Conservation (phyloP, 2,329 filamentous ascomycete species). For the Macrophomina phaseolina region DNA sequence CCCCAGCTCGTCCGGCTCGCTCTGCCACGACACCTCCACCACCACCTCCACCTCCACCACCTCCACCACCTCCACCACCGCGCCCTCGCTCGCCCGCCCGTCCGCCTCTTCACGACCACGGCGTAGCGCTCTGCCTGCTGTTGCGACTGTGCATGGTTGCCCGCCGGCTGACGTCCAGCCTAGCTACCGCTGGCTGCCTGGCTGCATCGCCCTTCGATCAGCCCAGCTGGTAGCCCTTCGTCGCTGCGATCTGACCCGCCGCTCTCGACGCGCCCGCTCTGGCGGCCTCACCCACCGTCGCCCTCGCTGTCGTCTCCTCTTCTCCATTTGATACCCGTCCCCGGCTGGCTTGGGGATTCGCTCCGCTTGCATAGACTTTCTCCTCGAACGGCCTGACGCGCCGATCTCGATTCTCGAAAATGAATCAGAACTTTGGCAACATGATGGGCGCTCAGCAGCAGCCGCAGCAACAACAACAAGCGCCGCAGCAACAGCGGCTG, state of each 20-base stretch:
- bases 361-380: slow-evolving; percentile 6
- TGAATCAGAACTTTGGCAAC: slow-evolving; percentile 24
- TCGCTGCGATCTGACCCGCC: not conserved
- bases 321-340: slow-evolving; percentile 7
- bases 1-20: not conserved
- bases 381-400: not conserved
- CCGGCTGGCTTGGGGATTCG: slow-evolving; percentile 25
- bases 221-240: slow-evolving; percentile 25
- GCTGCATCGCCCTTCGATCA: slow-evolving; percentile 27
- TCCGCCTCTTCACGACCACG: not conserved
- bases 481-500: slow-evolving; percentile 16
- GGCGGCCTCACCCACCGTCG: slow-evolving; percentile 1
- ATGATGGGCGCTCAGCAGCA: slow-evolving; percentile 24
- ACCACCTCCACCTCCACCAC: too few species aligned
- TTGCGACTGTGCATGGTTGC: slow-evolving; percentile 26
- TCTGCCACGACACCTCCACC: slow-evolving; percentile 5
- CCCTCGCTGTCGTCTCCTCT: not conserved
- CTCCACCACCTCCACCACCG: not conserved
- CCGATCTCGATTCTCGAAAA: slow-evolving; percentile 3
- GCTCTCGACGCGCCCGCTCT: slow-evolving; percentile 1
- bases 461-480: not conserved
- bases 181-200: slow-evolving; percentile 29
- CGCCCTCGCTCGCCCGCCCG: not conserved
- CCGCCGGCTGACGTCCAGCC: slow-evolving; percentile 23
- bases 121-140: not conserved